Base-by-base conservation (phyloP, 371 early-diverging fungal species). In the Syncephalis plumigaleata region DNA sequence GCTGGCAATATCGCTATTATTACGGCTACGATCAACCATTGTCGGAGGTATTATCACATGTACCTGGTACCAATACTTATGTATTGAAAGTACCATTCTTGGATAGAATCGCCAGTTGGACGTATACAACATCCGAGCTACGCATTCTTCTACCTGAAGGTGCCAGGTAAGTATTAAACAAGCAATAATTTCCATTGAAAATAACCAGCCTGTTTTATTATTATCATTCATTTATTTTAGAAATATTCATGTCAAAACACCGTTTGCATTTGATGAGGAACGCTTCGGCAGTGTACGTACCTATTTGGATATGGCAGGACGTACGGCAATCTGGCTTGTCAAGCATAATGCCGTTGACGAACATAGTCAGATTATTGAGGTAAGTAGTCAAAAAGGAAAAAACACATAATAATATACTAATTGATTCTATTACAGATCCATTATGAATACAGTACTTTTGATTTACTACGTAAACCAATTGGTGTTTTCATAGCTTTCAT, bases 1-100 rank as follows among this genome's bases (percentile, higher is more conserved):
- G 92, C 15, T 95, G 96, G 96, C 79, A 77, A 48, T 93, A 90
- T 55, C 80, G 84, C 11, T 98, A 86, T 85, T 80, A 77, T 58
- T 81, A 87, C 52, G 93, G 94, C 1, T 98, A 86, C 68, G 79
- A 85, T 48, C 73, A 79, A 20, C 78, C 81, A 31, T 55, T 85
- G 36, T 42, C 49, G 20, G 21, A 43, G 21, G 22, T 22, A 13
- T 20, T 43, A 24, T 71, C 75, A 53, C 44, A 53, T 7, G 53
- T 66, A 24, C 55, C 55, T 8, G 44, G 50, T 1, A 46, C 48
- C 25, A 54, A 55, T 9, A 61, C 64, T 17, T 78, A 79, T 55
- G 59, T 72, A 8, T 65, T 90, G 44, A 68, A 68, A 9, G 67
- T 79, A 39, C 81, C 84, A 5, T 79, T 87, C 55, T 61, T 84